Base-by-base conservation (phyloP, 2,329 filamentous ascomycete species). In the Calycina herbarum region DNA sequence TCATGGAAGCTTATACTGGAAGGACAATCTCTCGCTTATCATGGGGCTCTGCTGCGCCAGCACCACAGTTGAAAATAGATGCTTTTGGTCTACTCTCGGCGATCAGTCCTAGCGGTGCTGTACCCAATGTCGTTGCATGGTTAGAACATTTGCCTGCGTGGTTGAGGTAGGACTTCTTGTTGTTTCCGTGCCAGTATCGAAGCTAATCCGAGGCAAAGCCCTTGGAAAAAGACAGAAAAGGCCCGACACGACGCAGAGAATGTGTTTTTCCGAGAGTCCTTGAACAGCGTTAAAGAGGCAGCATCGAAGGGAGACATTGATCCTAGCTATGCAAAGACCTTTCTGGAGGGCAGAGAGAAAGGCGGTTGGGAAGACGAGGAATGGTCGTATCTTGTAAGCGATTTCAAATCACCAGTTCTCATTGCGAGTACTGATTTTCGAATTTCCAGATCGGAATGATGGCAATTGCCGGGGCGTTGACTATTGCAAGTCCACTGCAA, bases 1-100 rank as follows among this genome's bases (percentile, higher is more conserved):
- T 78, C 68, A 74, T 82, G 60, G 81, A 83, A 73, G 79, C 82
- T 68, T 81, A 82, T 71, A 82, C 81, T 5, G 75, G 76, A 27
- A 77, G 81, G 3, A 82, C 80, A 6, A 79, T 82, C 2, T 78
- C 79, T 4, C 77, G 81, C 0, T 77, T 83, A 1, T 76, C 75
- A 13, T 83, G 81, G 81, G 81, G 81, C 27, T 80, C 77, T 15
- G 74, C 80, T 5, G 77, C 79, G 56, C 77, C 78, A 6, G 77
- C 78, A 5, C 69, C 77, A 38, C 66, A 78, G 15, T 76, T 83
- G 7, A 78, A 80, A 15, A 74, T 80, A 57, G 82, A 80, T 8
- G 82, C 81, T 0, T 78, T 80, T 24, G 81, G 80, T 13, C 74
- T 83, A 1, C 78, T 82, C 20, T 75, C 80, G 65, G 80, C 79